Conservation (phyloP, 306 rosid genomes). For the Trifolium pratense region DNA sequence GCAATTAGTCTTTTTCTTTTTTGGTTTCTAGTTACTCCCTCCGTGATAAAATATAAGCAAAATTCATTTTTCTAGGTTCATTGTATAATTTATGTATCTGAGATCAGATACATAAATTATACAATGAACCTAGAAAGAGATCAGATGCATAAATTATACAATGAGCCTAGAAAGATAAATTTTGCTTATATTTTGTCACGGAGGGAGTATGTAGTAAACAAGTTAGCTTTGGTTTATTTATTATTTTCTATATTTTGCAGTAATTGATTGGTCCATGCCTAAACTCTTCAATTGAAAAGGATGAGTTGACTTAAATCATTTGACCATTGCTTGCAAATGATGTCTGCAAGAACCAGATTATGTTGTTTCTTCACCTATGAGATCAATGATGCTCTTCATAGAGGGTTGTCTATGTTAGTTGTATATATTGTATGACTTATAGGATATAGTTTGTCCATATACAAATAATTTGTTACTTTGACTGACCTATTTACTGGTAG, state of each 20-base stretch:
- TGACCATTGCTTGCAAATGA: conserved; percentile 10
- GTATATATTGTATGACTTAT: conserved; percentile 52
- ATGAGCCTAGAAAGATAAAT: too few species aligned
- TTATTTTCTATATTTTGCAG: conserved; percentile 54
- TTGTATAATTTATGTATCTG: too few species aligned
- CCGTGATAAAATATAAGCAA: too few species aligned
- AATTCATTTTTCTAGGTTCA: too few species aligned
- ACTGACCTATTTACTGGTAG: conserved; percentile 32
- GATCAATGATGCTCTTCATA: conserved; percentile 20
- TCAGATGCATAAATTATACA: too few species aligned
- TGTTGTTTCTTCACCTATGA: conserved; percentile 32
- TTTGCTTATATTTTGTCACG: too few species aligned
- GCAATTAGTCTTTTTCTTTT: conserved; percentile 12
- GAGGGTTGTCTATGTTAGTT: conserved; percentile 32
- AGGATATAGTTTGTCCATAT: conserved; percentile 48
- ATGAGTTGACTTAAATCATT: conserved; percentile 38
- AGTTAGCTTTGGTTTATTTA: conserved; percentile 30
- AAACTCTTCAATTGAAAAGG: conserved; percentile 17
- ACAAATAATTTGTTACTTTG: conserved; percentile 34
- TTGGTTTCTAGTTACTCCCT: conserved; percentile 20
- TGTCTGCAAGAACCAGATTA: conserved; percentile 22
- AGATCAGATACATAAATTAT: too few species aligned
- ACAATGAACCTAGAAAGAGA: too few species aligned
- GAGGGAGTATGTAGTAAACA: background rate
- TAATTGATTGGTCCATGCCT: conserved; percentile 42